Conservation (phyloP, 1,284 basidiomycete species). For the Melanopsichium pennsylvanicum region DNA sequence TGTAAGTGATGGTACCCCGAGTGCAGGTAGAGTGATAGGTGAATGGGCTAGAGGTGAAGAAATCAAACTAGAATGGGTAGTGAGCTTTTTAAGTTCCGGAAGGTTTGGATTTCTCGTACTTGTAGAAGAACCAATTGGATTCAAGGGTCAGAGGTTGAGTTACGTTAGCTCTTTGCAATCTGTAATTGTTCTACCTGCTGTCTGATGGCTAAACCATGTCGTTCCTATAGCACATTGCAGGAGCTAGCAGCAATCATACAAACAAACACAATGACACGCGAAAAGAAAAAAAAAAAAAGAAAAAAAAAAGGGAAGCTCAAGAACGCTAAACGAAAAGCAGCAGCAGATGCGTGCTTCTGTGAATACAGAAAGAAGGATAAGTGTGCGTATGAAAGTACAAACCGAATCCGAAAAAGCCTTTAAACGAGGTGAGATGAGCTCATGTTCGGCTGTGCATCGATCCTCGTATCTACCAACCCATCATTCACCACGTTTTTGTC, state of each 20-base stretch:
- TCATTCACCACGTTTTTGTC: not conserved
- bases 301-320: too few species aligned
- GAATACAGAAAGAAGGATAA: not conserved
- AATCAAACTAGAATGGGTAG: conserved; percentile 6
- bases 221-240: too few species aligned
- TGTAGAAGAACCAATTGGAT: conserved; percentile 13
- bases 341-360: too few species aligned
- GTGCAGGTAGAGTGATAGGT: too few species aligned
- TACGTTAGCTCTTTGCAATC: conserved; percentile 4
- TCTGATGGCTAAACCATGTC: not conserved
- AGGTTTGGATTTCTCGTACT: conserved; percentile 21
- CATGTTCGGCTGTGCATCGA: not conserved
- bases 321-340: too few species aligned
- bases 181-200: conserved; percentile 9
- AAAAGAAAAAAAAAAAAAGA: too few species aligned
- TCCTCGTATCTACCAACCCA: not conserved
- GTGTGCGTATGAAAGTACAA: too few species aligned
- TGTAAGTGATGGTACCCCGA: too few species aligned
- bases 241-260: too few species aligned
- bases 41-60: not conserved
- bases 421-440: conserved; percentile 7
- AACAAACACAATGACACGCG: too few species aligned
- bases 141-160: not conserved
- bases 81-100: conserved; percentile 23
- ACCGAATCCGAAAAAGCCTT: too few species aligned